A percentile compares a stretch with the other conserved stretches of the same genome.
phyloP scores from a whole-genome alignment of 2,329 filamentous ascomycete species.

The Aspergillus quadrilineatus region DNA sequence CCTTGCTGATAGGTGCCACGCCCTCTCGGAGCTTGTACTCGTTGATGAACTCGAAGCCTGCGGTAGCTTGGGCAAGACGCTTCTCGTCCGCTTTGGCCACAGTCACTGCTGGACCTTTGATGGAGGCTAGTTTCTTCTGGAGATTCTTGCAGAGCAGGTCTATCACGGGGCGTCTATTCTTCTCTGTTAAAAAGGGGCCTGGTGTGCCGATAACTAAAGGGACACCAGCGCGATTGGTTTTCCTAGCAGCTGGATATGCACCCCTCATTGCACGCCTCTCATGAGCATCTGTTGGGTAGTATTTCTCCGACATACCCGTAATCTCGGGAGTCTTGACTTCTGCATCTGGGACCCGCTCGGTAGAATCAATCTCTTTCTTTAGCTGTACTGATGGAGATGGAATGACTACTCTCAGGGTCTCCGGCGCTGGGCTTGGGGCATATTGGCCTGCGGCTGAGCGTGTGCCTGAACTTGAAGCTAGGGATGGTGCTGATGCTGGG shows the following conservation, averaged over 20 bases:
- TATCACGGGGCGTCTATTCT: slow-evolving; percentile 1
- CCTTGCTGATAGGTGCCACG: slow-evolving; percentile 26
- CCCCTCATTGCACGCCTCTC: slow-evolving; percentile 21
- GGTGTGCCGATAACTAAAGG: slow-evolving; percentile 11
- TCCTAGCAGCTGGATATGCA: slow-evolving; percentile 20
- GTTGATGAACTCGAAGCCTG: slow-evolving; percentile 42
- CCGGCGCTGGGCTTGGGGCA: slow-evolving; percentile 5
- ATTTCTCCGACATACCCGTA: slow-evolving; percentile 21
- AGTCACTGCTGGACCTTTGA: slow-evolving; percentile 31
- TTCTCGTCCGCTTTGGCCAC: slow-evolving; percentile 19
- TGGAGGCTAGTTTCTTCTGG: slow-evolving; percentile 25
- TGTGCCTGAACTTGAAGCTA: no score
- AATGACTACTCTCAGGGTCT: slow-evolving; percentile 25
- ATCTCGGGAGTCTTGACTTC: neutral
- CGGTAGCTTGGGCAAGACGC: slow-evolving; percentile 25
- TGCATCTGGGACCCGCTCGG: slow-evolving; percentile 4
- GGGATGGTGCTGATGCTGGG: neutral
- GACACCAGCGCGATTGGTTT: slow-evolving; percentile 13
- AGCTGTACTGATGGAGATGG: slow-evolving; percentile 26
- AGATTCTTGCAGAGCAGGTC: slow-evolving; percentile 20
- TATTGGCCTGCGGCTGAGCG: no score
- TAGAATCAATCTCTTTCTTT: slow-evolving; percentile 16
- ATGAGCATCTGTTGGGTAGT: slow-evolving; percentile 25
- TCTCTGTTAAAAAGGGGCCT: slow-evolving; percentile 12
- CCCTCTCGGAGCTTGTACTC: slow-evolving; percentile 36